Base-by-base conservation (phyloP, 2,329 filamentous ascomycete genomes). In the Nigrospora sphaerica region DNA sequence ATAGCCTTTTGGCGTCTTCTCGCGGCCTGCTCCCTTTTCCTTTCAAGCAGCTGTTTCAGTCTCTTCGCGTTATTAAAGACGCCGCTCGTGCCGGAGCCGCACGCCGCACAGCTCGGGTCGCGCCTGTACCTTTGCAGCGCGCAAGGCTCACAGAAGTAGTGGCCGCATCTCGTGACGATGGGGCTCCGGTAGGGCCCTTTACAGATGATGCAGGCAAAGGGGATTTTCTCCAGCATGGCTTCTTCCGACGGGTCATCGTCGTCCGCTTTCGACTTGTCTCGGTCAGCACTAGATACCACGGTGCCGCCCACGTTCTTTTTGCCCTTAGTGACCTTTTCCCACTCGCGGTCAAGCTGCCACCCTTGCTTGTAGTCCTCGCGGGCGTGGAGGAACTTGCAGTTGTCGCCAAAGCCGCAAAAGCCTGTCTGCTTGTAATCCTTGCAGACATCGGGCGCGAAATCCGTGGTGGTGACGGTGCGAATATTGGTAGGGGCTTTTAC, bases 81-180 rank as follows among this genome's bases (percentile, higher is more conserved):
- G 1, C 93, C 93, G 31, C 85, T 84, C 0, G 91, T 97, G 6
- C 89, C 87, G 1, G 83, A 75, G 1, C 88, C 87, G 63, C 93
- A 97, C 4, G 86, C 86, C 2, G 88, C 88, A 64, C 93, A 97
- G 3, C 80, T 81, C 4, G 91, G 91, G 57, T 91, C 88, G 61
- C 88, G 93, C 52, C 86, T 77, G 62, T 96, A 97, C 53, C 91
- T 72, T 62, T 87, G 82, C 56, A 97, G 71, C 23, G 93, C 93
- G 65, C 93, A 98, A 1, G 78, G 74, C 64, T 96, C 87, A 62
- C 93, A 98, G 61, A 97, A 97, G 65, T 97, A 97, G 64, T 98
- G 93, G 0, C 89, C 87, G 55, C 93, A 98, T 54, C 89, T 86
- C 12, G 93, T 97, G 19, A 92, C 72, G 12, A 97, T 79, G 0